A percentile compares a stretch with the other conserved stretches of the same genome.
Conservation (phyloP, 192 early-diverging fungal species). For the Coemansia sp. region DNA sequence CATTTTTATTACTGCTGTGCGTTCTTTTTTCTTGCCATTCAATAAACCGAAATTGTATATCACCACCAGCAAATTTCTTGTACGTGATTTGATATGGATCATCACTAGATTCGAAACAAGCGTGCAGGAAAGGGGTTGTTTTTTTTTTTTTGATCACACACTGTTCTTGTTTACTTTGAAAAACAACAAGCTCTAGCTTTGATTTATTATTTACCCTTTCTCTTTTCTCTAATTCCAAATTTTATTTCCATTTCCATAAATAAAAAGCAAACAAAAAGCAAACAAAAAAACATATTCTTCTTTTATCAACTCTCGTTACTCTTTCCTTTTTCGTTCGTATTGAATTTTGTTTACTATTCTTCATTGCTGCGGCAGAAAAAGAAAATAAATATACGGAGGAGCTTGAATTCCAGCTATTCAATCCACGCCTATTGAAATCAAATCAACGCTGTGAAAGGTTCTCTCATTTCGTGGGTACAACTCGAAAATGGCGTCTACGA, state of each 20-base stretch:
- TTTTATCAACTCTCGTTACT: too few species aligned
- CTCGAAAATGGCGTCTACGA: conserved; percentile 8
- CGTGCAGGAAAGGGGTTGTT: too few species aligned
- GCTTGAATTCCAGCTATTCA: too few species aligned
- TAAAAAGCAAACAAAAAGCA: not conserved
- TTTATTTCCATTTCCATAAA: not conserved
- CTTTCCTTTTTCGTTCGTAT: too few species aligned
- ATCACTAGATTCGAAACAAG: too few species aligned
- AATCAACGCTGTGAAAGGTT: not conserved
- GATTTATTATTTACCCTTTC: not conserved
- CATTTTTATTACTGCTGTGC: not conserved
- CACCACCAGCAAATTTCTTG: too few species aligned
- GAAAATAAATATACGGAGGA: not conserved
- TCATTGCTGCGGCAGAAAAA: not conserved
- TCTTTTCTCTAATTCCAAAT: not conserved
- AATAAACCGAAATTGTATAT: too few species aligned
- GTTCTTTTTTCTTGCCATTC: too few species aligned
- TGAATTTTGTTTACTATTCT: too few species aligned
- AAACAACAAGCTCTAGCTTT: not conserved
- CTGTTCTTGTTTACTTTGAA: not conserved
- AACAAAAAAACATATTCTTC: not conserved
- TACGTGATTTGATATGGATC: too few species aligned
- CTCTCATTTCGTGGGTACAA: not conserved
- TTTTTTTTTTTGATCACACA: too few species aligned
- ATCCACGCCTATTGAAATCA: not conserved